Evolutionary conservation across 1,139 yeast genomes (phyloP), one percentile per base, ranked within the genome.

Genomic region (Kodamaea suecica): DNA sequence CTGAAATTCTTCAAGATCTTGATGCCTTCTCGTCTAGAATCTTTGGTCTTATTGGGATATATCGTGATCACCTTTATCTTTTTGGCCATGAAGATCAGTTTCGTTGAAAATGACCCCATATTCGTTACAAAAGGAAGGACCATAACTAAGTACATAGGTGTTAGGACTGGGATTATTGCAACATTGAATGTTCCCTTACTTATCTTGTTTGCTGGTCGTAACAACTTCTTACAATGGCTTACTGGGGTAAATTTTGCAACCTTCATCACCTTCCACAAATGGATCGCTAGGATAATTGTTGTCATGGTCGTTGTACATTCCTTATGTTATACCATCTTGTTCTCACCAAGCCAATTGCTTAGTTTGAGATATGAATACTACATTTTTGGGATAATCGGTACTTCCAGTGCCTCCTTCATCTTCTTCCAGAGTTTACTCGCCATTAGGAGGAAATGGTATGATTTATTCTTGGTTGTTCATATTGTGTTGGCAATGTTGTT

Each of bases 361-460:
- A 37, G 37, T 4, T 41, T 53, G 44, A 36, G 23, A 5, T 53
- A 53, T 10, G 41, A 40, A 2, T 63, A 53, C 33, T 29, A 63
- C 16, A 40, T 49, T 6, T 62, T 61, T 60, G 71, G 70, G 14
- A 38, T 47, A 2, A 53, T 60, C 7, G 59, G 65, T 2, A 55
- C 66, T 19, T 48, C 53, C 30, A 54, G 59, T 11, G 67, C 67
- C 4, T 55, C 60, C 36, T 44, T 68, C 26, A 56, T 66, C 48
- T 63, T 49, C 41, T 49, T 45, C 25, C 62, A 60, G 45, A 69
- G 73, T 3, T 44, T 73, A 36, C 51, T 66, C 27, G 50, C 43
- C 29, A 57, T 72, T 31, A 62, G 78, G 48, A 57, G 72, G 41
- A 52, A 43, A 23, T 63, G 63, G 61, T 73, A 73, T 42, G 78